Evolutionary conservation across 2,329 filamentous ascomycete species (phyloP).

Genomic region (Pyricularia sp.): DNA sequence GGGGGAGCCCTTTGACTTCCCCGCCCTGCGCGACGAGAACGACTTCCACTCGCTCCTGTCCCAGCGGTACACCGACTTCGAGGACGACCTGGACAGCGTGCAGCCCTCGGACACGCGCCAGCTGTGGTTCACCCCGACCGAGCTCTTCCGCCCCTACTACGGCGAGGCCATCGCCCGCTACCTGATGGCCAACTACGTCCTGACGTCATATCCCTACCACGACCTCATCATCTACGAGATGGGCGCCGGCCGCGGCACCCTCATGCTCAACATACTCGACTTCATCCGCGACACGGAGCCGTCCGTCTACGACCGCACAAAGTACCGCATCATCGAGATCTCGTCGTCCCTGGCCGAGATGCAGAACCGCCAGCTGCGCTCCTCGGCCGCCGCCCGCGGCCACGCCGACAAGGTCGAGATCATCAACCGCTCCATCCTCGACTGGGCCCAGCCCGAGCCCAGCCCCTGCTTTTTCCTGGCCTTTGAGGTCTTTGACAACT

Average conservation of each 20-base stretch:
- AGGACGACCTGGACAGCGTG: conserved; percentile 74
- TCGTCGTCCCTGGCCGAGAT: conserved; percentile 69
- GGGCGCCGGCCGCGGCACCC: conserved; percentile 91
- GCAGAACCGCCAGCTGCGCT: conserved; percentile 58
- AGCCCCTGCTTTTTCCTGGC: conserved; percentile 96
- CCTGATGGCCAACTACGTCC: conserved; percentile 89
- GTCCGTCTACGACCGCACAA: conserved; percentile 86
- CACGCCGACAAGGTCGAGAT: conserved; percentile 86
- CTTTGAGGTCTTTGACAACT: conserved; percentile 98
- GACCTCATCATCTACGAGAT: conserved; percentile 98
- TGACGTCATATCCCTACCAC: conserved; percentile 89
- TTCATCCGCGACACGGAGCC: conserved; percentile 86
- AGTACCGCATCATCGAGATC: conserved; percentile 95
- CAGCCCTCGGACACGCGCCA: conserved; percentile 68
- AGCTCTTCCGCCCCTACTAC: conserved; percentile 93
- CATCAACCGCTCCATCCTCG: conserved; percentile 89
- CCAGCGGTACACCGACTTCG: conserved; percentile 78
- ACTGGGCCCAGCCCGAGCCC: conserved; percentile 82
- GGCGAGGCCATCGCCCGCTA: conserved; percentile 96
- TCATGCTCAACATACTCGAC: conserved; percentile 97
- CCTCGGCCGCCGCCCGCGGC: conserved; percentile 47
- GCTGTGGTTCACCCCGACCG: conserved; percentile 96
- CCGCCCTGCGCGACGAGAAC: conserved; percentile 68
- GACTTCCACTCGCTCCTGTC: conserved; percentile 73
- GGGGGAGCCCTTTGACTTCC: conserved; percentile 86